phyloP scores from a whole-genome alignment of 805 yeast genomes.

The Torulaspora indica region DNA sequence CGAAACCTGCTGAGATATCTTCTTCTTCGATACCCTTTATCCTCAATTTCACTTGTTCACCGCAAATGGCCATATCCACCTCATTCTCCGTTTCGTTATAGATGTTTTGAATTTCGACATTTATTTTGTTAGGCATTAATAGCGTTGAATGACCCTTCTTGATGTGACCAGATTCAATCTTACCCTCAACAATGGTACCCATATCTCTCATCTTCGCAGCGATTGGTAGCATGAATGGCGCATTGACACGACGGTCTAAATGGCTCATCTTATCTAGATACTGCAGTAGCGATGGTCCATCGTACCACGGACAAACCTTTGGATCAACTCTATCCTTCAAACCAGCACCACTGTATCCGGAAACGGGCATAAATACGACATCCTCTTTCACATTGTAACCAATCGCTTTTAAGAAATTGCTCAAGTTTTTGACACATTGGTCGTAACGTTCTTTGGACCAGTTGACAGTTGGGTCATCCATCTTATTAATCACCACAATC shows the following conservation, averaged over 20 bases:
- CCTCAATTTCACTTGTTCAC: conserved; percentile 94
- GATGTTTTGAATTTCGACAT: conserved; percentile 80
- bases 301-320: conserved; percentile 84
- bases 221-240: conserved; percentile 96
- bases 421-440: conserved; percentile 85
- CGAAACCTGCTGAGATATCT: conserved; percentile 87
- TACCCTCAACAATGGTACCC: conserved; percentile 98
- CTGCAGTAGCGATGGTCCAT: conserved; percentile 88
- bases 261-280: conserved; percentile 79
- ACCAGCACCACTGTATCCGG: conserved; percentile 97
- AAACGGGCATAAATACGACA: conserved; percentile 91
- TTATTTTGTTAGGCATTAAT: conserved; percentile 86
- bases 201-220: conserved; percentile 92
- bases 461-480: conserved; percentile 95
- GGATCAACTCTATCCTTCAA: conserved; percentile 76
- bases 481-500: conserved; percentile 91
- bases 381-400: conserved; percentile 85
- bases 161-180: conserved; percentile 92
- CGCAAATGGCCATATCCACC: conserved; percentile 83
- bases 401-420: conserved; percentile 72
- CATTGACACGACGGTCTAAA: conserved; percentile 80
- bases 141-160: conserved; percentile 71
- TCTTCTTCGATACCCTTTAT: conserved; percentile 96
- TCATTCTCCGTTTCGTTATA: conserved; percentile 95
- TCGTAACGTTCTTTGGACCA: conserved; percentile 97